These are phyloP conservation scores for Hapsidospora chrysogenum DNA, from an alignment of 495 filamentous ascomycete genomes.

Conservation along the genomic window DNA sequence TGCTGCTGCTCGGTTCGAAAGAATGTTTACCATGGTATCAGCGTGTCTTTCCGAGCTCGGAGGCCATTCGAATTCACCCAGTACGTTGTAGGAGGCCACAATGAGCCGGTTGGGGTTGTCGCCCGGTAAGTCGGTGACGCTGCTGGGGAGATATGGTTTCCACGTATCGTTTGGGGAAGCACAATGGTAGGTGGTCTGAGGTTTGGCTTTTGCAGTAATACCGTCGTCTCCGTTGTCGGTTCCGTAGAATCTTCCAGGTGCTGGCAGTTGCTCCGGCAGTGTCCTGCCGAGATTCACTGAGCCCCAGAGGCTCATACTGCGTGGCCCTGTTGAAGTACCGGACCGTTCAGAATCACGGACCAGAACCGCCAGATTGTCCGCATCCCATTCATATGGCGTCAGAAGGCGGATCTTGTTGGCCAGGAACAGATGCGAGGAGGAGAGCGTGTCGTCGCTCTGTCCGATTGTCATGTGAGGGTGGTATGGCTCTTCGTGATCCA, in stretches of 20 bases:
- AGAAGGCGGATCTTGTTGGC: constrained; percentile 25
- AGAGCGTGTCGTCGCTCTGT: constrained; percentile 24
- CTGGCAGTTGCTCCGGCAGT: constrained; percentile 7
- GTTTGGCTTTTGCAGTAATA: background rate
- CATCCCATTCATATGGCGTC: constrained; percentile 22
- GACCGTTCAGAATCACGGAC: constrained; percentile 18
- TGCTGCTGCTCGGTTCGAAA: constrained; percentile 16
- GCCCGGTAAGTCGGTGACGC: background rate
- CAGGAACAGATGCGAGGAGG: constrained; percentile 20
- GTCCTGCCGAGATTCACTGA: constrained; percentile 24
- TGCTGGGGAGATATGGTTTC: background rate
- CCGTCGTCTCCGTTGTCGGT: background rate
- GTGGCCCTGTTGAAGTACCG: constrained; percentile 5
- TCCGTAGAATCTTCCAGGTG: constrained; percentile 9
- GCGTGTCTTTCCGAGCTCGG: constrained; percentile 29
- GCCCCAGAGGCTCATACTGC: constrained; percentile 29
- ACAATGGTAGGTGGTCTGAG: background rate
- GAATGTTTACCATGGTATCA: constrained; percentile 25
- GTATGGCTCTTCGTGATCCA: constrained; percentile 1
- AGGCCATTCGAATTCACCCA: constrained; percentile 33
- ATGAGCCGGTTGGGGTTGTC: constrained; percentile 11
- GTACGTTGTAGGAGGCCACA: constrained; percentile 38
- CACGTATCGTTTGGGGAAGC: background rate
- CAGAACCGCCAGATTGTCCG: constrained; percentile 25
- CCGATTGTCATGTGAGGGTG: constrained; percentile 37